Conservation (phyloP, 345 rosid species). For the Eucalyptus melliodora region DNA sequence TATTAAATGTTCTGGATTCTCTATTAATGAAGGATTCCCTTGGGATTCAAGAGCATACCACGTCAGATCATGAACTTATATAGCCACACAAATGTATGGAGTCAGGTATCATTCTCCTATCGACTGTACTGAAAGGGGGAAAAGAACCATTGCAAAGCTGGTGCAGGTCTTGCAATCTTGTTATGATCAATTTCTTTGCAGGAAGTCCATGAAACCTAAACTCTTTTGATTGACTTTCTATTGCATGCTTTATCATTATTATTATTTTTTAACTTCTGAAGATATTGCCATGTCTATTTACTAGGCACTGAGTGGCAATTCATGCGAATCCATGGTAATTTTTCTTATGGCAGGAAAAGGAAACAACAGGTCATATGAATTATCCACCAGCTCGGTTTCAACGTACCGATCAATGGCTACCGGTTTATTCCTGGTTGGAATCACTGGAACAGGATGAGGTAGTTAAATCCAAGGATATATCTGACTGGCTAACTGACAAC, state of each 20-base stretch:
- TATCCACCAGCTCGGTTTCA: conserved; percentile 72
- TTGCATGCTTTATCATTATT: not conserved
- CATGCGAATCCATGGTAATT: not conserved
- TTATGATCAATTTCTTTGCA: not conserved
- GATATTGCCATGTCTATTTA: not conserved
- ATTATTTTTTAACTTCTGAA: not conserved
- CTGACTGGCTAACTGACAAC: conserved; percentile 71
- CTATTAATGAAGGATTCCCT: not conserved
- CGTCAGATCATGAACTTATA: not conserved
- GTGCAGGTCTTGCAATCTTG: not conserved
- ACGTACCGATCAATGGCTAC: conserved; percentile 81
- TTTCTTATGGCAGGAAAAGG: conserved; percentile 13
- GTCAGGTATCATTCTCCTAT: not conserved
- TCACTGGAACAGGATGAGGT: conserved; percentile 63
- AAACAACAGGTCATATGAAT: conserved; percentile 18
- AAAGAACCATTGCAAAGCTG: not conserved
- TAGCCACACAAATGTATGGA: not conserved
- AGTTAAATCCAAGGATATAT: conserved; percentile 76
- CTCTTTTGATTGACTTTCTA: not conserved
- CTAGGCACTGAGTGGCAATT: not conserved
- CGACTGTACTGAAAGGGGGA: not conserved
- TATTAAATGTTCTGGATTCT: not conserved
- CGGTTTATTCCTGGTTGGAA: conserved; percentile 87
- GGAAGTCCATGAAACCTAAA: not conserved
- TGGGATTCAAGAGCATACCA: not conserved